Percentiles rank a stretch among this genome's conserved stretches.
Conservation (phyloP, 371 early-diverging fungal genomes). For the Rhizomucor pusillus region DNA sequence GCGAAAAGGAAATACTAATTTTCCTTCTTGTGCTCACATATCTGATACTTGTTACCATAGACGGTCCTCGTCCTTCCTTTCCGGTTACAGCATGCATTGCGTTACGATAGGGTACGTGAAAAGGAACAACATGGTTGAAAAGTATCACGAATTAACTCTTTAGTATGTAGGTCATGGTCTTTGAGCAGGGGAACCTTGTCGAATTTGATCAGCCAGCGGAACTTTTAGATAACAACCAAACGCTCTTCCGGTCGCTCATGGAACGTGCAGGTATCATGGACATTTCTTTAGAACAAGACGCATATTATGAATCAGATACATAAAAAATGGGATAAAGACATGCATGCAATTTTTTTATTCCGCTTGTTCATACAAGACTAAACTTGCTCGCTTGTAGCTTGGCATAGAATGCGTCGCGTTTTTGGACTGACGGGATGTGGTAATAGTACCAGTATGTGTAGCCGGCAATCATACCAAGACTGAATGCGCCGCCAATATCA, state of each 20-base stretch:
- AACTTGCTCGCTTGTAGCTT: slow-evolving; percentile 49
- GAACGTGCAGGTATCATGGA: slow-evolving; percentile 34
- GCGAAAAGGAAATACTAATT: background rate
- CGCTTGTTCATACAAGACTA: no score
- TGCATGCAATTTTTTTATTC: no score
- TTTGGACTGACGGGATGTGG: slow-evolving; percentile 34
- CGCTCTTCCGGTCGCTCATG: slow-evolving; percentile 28
- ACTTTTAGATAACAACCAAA: slow-evolving; percentile 28
- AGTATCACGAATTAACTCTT: slow-evolving; percentile 11
- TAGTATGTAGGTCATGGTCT: slow-evolving; percentile 40
- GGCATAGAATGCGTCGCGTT: slow-evolving; percentile 48
- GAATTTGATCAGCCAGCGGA: slow-evolving; percentile 73
- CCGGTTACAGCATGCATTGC: slow-evolving; percentile 67
- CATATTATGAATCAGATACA: no score
- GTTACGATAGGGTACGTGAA: slow-evolving; percentile 46
- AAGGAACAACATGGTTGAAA: background rate
- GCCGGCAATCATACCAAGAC: slow-evolving; percentile 42
- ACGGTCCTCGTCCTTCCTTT: slow-evolving; percentile 86
- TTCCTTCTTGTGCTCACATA: background rate
- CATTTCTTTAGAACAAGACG: background rate
- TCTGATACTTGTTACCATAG: slow-evolving; percentile 23
- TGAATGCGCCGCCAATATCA: slow-evolving; percentile 38
- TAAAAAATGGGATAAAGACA: no score
- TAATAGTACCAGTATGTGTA: slow-evolving; percentile 44
- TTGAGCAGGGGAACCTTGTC: slow-evolving; percentile 72